Conservation (phyloP, 2,329 filamentous ascomycete species). For the Venturia pyrina region DNA sequence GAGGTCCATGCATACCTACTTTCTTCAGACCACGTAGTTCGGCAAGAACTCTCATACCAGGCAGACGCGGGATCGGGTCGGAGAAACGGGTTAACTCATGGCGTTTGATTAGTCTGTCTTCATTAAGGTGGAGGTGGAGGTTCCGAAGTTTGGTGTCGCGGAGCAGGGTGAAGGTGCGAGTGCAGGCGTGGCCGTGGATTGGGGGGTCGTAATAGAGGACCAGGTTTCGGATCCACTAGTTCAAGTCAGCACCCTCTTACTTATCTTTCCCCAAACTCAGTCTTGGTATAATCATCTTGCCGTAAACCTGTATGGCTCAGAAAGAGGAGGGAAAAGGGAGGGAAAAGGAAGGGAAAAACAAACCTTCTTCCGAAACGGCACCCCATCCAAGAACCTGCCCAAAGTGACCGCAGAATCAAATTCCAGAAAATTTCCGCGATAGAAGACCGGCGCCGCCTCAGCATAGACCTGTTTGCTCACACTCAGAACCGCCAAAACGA, state of each 20-base stretch:
- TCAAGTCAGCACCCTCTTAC: neutral
- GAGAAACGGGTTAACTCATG: neutral
- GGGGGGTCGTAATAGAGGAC: constrained; percentile 2
- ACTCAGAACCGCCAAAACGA: neutral
- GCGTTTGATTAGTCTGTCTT: neutral
- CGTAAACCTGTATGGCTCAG: too few relatives aligned
- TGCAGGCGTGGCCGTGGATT: neutral
- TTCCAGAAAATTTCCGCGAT: neutral
- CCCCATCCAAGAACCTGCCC: neutral
- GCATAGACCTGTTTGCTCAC: neutral
- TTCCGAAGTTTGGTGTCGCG: neutral
- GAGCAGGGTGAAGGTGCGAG: neutral
- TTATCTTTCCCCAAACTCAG: too few relatives aligned
- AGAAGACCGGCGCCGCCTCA: constrained; percentile 8
- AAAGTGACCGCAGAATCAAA: constrained; percentile 5
- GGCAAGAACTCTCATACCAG: neutral
- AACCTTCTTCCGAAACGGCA: neutral
- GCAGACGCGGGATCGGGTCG: neutral
- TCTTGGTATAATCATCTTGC: too few relatives aligned
- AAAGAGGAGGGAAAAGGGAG: neutral
- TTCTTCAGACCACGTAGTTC: neutral
- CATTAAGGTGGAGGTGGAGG: constrained; percentile 1
- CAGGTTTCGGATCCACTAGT: neutral
- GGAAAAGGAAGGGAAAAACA: neutral
- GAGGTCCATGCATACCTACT: neutral